Conservation (phyloP, 768 basidiomycete genomes). For the Tylopilus balloui region DNA sequence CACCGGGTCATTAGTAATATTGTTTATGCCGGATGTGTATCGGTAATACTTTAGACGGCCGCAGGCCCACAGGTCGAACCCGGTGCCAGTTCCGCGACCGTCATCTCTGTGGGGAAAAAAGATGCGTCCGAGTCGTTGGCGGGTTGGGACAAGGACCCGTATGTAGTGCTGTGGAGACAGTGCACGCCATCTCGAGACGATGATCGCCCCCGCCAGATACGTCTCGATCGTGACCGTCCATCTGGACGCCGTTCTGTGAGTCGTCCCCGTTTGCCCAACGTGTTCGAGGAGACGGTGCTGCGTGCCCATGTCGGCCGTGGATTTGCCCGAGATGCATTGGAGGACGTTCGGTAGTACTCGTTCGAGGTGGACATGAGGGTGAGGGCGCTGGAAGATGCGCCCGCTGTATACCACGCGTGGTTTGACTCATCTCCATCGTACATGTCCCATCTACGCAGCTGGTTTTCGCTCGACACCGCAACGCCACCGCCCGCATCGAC, state of each 20-base stretch:
- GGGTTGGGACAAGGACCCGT: slow-evolving; percentile 42
- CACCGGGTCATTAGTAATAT: too few species aligned
- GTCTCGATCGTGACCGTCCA: slow-evolving; percentile 38
- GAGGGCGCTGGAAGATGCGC: slow-evolving; percentile 34
- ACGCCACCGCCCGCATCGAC: slow-evolving; percentile 1
- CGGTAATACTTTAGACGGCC: too few species aligned
- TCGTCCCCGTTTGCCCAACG: too few species aligned
- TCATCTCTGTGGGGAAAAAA: slow-evolving; percentile 49
- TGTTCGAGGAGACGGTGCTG: slow-evolving; percentile 33
- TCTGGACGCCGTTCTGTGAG: slow-evolving; percentile 34
- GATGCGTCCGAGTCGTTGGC: slow-evolving; percentile 43
- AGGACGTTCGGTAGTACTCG: slow-evolving; percentile 36
- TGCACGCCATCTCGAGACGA: slow-evolving; percentile 28
- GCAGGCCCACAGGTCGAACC: too few species aligned
- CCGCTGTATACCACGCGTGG: too few species aligned
- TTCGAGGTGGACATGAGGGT: slow-evolving; percentile 34
- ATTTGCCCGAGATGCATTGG: slow-evolving; percentile 40
- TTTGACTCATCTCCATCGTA: not conserved
- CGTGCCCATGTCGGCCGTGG: slow-evolving; percentile 33
- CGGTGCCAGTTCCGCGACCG: slow-evolving; percentile 37
- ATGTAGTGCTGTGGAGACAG: slow-evolving; percentile 39
- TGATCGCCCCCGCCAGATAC: slow-evolving; percentile 32
- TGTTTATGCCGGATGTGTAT: not conserved
- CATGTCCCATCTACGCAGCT: slow-evolving; percentile 54
- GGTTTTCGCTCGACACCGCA: slow-evolving; percentile 42